Evolutionary conservation across 768 basidiomycete species (phyloP), one percentile per base, ranked within the genome.

Genomic region (Lentinula detonsa): DNA sequence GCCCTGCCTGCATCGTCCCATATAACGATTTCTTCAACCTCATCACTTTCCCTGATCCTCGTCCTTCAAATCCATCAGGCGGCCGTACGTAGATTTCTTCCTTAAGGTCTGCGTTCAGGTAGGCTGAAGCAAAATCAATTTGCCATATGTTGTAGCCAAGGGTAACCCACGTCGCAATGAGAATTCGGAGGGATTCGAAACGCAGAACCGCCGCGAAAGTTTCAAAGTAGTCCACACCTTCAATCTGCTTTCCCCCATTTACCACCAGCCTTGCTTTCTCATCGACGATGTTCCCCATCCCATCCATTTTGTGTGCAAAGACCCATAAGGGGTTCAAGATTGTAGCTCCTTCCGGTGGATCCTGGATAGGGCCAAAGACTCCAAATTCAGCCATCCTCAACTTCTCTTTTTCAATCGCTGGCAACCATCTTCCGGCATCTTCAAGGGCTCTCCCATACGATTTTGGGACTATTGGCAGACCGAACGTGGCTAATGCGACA

Each of bases 151-250:
- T 23, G 23, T 23, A 23, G 23, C 23, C 23, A 23, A 23, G 23
- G 23, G 2, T 23, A 23, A 23, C 23, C 23, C 23, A 23, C 2
- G 23, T 2, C 23, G 23, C 23, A 2, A 23, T 23, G 23, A 23
- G 23, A 23, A 23, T 23, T 2, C 23, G 2, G 2, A 23, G 23
- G 23, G 23, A 23, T 23, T 23, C 23, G 23, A 23, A 23, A 23
- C 2, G 23, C 1, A 23, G 23, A 2, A 23, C 23, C 23, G 66
- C 70, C 0, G 70, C n/a, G 31, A 67, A 75, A 0, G 68, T 76
- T n/a, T 73, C 66, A 15, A 63, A 64, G 50, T 68, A 78, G 40
- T 77, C 72, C 37, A 72, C 59, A 0, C 76, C 74, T 3, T 68
- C 66, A 0, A 65, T 28, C 50, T 79, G 78, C 0, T 63, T 62